Base-by-base conservation (phyloP, 371 early-diverging fungal species). In the Actinomortierella ambigua region DNA sequence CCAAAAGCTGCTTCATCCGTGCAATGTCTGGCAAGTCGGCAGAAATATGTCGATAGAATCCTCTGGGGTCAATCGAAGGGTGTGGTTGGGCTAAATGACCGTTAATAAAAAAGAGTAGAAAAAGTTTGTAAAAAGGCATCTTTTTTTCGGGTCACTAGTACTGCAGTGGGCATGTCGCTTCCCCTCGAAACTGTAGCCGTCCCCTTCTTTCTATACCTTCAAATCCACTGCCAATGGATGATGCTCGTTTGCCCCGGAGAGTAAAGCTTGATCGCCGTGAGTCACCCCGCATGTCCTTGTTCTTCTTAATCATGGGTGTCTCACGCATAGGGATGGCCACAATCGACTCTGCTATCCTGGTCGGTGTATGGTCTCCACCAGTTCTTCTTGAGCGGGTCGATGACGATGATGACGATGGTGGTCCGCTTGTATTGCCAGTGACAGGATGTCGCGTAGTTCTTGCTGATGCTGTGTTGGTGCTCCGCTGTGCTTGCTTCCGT, bases 1-100 rank as follows among this genome's bases (percentile, higher is more conserved):
- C 65, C 27, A 91, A 69, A 26, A 91, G 78, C 63, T 90, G 90
- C 3, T 87, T 78, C 80, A 91, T 84, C 2, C 90, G 82, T 1
- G 88, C 59, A 22, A 90, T 90, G 29, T 88, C 89, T 2, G 88
- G 81, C 41, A 80, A 71, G 5, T 90, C 89, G 2, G 86, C 82
- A 62, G 88, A 87, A 18, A 91, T 84, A 60, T 87, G 90, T n/a
- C 85, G 73, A 70, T 84, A 88, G 57, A 83, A 88, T 43, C 80
- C 79, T 1, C 57, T 59, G 2, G 87, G 53, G 18, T 75, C 65
- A 27, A 91, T 80, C 0, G 78, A 77, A 6, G 78, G 80, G 69
- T 89, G 91, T 1, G 90, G 90, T 18, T 79, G 58, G 3, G 85
- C 91, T 83, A 68, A 61, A 48, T 49, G 24, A 5, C 26, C 6